These are phyloP conservation scores for Heterobasidion annosum DNA, from an alignment of 1,284 basidiomycete genomes.

Conservation along the genomic window DNA sequence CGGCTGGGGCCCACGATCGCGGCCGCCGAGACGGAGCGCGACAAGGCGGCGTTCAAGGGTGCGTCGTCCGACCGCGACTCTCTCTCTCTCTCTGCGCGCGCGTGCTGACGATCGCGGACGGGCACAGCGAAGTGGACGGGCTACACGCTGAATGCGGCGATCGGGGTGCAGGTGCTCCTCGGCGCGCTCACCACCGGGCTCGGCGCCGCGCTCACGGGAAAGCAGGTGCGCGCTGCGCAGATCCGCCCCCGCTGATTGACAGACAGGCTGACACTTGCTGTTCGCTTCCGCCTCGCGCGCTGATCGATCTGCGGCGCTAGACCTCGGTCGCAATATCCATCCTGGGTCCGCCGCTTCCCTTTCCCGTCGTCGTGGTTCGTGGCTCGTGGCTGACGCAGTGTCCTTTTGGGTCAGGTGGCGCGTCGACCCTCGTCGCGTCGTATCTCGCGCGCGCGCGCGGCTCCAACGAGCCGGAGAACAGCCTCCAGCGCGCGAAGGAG, in stretches of 20 bases:
- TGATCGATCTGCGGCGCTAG: too few relatives aligned
- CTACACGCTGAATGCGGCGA: constrained; percentile 43
- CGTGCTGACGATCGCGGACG: background rate
- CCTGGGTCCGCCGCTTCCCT: background rate
- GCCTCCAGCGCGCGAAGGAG: constrained; percentile 41
- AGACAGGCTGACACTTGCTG: background rate
- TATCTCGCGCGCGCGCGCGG: constrained; percentile 62
- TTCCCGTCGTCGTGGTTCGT: too few relatives aligned
- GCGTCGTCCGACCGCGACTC: too few relatives aligned
- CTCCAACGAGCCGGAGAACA: constrained; percentile 57
- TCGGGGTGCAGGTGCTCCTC: constrained; percentile 48
- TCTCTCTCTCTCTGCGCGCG: background rate
- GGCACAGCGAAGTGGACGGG: constrained; percentile 35
- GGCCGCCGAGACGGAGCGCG: constrained; percentile 17
- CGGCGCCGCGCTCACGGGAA: constrained; percentile 36
- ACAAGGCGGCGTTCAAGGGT: constrained; percentile 16
- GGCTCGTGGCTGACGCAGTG: too few relatives aligned
- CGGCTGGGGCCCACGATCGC: constrained; percentile 23
- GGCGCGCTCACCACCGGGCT: constrained; percentile 62
- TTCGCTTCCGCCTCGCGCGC: too few relatives aligned
- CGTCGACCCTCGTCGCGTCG: constrained; percentile 57
- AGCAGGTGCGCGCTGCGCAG: constrained; percentile 18
- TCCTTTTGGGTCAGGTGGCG: constrained; percentile 25
- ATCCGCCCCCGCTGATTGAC: background rate
- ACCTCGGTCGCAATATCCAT: constrained; percentile 14